Conservation (phyloP, 805 yeast genomes). For the Cyberlindnera japonica region DNA sequence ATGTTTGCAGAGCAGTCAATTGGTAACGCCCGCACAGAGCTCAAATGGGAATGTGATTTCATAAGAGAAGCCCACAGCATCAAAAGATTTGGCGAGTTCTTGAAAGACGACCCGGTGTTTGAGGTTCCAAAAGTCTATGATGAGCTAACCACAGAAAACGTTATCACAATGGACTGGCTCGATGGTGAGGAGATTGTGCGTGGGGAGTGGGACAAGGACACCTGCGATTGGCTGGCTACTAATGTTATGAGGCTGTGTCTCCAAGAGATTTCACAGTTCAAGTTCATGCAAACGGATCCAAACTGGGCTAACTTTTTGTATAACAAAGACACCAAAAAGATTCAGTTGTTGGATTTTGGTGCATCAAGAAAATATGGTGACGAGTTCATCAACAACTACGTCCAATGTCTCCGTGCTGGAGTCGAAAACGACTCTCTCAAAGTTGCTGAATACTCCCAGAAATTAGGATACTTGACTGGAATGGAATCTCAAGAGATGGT, state of each 20-base stretch:
- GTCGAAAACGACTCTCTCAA: conserved; percentile 59
- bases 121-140: conserved; percentile 79
- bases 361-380: conserved; percentile 80
- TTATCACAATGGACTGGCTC: conserved; percentile 87
- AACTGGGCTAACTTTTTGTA: conserved; percentile 97
- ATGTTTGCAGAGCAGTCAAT: conserved; percentile 87
- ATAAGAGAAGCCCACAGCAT: conserved; percentile 80
- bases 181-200: conserved; percentile 79
- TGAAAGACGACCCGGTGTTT: conserved; percentile 59
- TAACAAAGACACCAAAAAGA: conserved; percentile 62
- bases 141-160: conserved; percentile 73
- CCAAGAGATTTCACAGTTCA: conserved; percentile 76
- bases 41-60: conserved; percentile 98
- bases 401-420: conserved; percentile 70
- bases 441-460: conserved; percentile 61
- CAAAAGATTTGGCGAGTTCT: conserved; percentile 59
- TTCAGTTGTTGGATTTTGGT: conserved; percentile 92
- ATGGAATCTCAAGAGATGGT: conserved; percentile 82
- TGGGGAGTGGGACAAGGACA: conserved; percentile 69
- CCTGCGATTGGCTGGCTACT: conserved; percentile 77
- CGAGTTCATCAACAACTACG: conserved; percentile 66
- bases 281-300: conserved; percentile 98
- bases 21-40: conserved; percentile 87
- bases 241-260: conserved; percentile 84
- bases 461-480: conserved; percentile 89